These are phyloP conservation scores for Trichosporon asahii DNA, from an alignment of 1,284 basidiomycete genomes.

Conservation along the genomic window DNA sequence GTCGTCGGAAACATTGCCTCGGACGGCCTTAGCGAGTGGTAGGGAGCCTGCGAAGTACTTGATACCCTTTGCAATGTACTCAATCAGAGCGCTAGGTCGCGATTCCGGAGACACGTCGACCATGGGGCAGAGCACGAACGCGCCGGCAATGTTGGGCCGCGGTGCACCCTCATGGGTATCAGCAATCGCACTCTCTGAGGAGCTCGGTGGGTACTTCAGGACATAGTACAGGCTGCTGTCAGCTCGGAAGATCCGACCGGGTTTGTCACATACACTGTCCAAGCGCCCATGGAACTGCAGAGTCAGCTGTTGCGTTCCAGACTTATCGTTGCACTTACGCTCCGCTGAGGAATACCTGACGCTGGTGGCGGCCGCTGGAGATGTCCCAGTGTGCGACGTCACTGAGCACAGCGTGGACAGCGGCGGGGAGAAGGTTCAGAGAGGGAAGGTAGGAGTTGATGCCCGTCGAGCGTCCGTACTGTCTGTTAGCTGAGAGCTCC, in stretches of 20 bases:
- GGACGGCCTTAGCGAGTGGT: conserved; percentile 52
- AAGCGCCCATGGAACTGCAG: conserved; percentile 32
- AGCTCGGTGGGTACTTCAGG: conserved; percentile 45
- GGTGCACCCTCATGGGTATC: conserved; percentile 13
- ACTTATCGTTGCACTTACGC: conserved; percentile 36
- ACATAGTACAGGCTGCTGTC: conserved; percentile 41
- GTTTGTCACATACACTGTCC: conserved; percentile 27
- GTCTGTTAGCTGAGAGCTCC: conserved; percentile 11
- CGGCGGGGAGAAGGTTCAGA: conserved; percentile 50
- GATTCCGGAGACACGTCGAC: conserved; percentile 53
- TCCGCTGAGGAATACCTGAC: conserved; percentile 53
- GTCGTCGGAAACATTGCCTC: conserved; percentile 56
- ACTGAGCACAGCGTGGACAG: conserved; percentile 53
- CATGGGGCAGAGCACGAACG: conserved; percentile 53
- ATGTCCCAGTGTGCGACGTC: conserved; percentile 50
- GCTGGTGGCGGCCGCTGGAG: conserved; percentile 34
- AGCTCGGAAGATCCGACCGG: conserved; percentile 11
- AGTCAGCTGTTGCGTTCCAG: conserved; percentile 17
- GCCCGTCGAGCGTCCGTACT: conserved; percentile 53
- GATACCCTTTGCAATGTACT: conserved; percentile 48
- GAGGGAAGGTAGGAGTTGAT: conserved; percentile 54
- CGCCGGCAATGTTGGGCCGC: conserved; percentile 47
- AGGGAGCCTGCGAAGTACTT: conserved; percentile 51
- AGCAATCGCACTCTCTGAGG: conserved; percentile 24
- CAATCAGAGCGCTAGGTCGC: conserved; percentile 48